A percentile compares a stretch with the other conserved stretches of the same genome.
Evolutionary conservation across 768 basidiomycete species (phyloP).

Genomic region (Hygrocybe coccinea): DNA sequence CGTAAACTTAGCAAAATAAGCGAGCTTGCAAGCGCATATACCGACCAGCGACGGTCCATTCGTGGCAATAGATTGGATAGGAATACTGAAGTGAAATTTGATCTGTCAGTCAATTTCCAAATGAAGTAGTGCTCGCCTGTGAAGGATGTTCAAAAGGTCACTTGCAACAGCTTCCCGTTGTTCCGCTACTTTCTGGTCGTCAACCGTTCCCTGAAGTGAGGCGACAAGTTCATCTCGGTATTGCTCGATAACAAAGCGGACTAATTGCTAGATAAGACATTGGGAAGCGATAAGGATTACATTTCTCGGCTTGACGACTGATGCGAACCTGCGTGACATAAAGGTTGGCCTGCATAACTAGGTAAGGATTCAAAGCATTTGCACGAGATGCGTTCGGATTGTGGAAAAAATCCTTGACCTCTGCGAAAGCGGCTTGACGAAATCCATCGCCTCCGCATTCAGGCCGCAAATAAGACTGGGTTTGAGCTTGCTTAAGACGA

Average conservation of each 20-base stretch:
- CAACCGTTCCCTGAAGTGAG: conserved; percentile 58
- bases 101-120: conserved; percentile 5
- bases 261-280: conserved; percentile 64
- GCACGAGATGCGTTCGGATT: conserved; percentile 83
- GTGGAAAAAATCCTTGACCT: conserved; percentile 88
- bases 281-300: neutral
- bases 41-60: conserved; percentile 74
- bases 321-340: conserved; percentile 80
- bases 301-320: neutral
- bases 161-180: conserved; percentile 82
- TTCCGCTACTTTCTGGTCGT: conserved; percentile 62
- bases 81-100: conserved; percentile 53
- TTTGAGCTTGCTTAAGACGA: conserved; percentile 55
- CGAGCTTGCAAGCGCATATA: conserved; percentile 13
- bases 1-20: neutral
- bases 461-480: conserved; percentile 45
- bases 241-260: conserved; percentile 88
- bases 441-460: conserved; percentile 71
- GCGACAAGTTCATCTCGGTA: conserved; percentile 81
- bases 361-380: conserved; percentile 82
- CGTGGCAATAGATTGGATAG: conserved; percentile 88
- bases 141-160: conserved; percentile 80
- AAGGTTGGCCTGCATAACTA: conserved; percentile 89
- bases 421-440: conserved; percentile 77
- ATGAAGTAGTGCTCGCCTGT: conserved; percentile 46